A percentile compares a stretch with the other conserved stretches of the same genome.
phyloP scores from a whole-genome alignment of 2,329 filamentous ascomycete species.

The Neofusicoccum kwambonambiense region DNA sequence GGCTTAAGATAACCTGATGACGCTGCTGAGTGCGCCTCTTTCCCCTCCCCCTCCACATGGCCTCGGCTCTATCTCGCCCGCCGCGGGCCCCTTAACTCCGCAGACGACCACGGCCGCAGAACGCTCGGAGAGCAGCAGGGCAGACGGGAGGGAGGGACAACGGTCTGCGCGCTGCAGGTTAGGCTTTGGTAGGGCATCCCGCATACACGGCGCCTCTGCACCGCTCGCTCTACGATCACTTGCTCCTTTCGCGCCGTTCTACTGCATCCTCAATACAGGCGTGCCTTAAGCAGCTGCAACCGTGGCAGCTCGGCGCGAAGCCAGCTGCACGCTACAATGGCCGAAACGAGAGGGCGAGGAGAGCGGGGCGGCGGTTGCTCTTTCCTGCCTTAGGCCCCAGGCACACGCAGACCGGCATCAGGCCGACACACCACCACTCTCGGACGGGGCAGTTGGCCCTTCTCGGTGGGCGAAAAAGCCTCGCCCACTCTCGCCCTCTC shows the following conservation, averaged over 20 bases:
- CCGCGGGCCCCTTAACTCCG: not conserved
- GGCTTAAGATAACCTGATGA: not conserved
- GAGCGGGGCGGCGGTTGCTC: not conserved
- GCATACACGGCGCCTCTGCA: not conserved
- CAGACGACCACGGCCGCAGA: not conserved
- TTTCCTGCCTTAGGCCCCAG: not conserved
- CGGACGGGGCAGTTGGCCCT: no score
- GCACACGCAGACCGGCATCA: not conserved
- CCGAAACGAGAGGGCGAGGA: not conserved
- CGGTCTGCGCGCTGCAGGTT: not conserved
- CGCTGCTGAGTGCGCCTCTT: no score
- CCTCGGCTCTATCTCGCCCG: not conserved
- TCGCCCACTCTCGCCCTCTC: no score
- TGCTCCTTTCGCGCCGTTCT: not conserved
- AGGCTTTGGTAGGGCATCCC: not conserved
- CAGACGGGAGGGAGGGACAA: not conserved
- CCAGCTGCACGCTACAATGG: not conserved
- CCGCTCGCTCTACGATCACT: not conserved
- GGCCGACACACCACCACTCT: no score
- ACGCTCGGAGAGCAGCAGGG: not conserved
- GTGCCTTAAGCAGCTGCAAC: not conserved
- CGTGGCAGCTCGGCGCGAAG: not conserved
- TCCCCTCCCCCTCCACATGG: not conserved
- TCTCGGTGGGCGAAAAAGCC: no score
- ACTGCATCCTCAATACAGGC: not conserved